Evolutionary conservation across 768 basidiomycete species (phyloP).

Genomic region (Boletus subparvulus): DNA sequence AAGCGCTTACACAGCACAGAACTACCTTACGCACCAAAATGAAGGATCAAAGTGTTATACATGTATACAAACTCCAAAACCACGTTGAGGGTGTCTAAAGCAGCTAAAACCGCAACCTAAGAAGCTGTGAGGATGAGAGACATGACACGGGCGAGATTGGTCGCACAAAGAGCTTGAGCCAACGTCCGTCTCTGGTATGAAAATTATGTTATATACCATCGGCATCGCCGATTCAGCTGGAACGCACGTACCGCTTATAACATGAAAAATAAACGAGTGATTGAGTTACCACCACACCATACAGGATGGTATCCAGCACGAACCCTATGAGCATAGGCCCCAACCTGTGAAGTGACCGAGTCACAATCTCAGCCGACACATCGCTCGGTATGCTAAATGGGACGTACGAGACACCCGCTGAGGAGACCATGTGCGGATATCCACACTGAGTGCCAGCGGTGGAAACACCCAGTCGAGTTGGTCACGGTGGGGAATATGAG

Average conservation of each 20-base stretch:
- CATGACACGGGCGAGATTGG: background rate
- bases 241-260: constrained; percentile 24
- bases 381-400: background rate
- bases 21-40: constrained; percentile 21
- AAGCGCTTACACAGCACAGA: background rate
- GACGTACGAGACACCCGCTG: constrained; percentile 25
- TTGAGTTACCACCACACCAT: constrained; percentile 37
- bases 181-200: constrained; percentile 13
- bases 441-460: constrained; percentile 5
- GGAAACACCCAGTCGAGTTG: constrained; percentile 6
- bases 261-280: constrained; percentile 32
- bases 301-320: constrained; percentile 36
- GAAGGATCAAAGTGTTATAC: constrained; percentile 24
- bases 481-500: background rate
- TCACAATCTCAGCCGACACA: background rate
- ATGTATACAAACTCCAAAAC: constrained; percentile 27
- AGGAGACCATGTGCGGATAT: constrained; percentile 16
- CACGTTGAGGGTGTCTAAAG: constrained; percentile 25
- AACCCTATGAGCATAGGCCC: constrained; percentile 39
- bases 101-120: constrained; percentile 23
- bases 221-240: background rate
- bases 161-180: constrained; percentile 28
- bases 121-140: background rate
- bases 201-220: background rate
- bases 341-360: constrained; percentile 17